phyloP scores from a whole-genome alignment of 495 filamentous ascomycete species.

The Thozetella sp. region DNA sequence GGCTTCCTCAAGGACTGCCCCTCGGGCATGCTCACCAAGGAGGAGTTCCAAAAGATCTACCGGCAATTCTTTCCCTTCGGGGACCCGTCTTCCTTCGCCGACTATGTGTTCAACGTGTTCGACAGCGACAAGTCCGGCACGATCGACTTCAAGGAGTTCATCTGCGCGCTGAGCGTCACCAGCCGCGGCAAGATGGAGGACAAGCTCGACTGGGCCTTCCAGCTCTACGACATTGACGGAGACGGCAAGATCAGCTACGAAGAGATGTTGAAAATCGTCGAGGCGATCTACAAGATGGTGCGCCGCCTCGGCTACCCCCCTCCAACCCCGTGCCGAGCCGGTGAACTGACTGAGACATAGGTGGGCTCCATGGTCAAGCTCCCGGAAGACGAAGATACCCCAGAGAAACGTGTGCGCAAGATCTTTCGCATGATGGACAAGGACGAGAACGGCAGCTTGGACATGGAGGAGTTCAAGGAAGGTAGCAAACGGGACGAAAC shows the following conservation, averaged over 20 bases:
- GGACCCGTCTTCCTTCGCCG: constrained; percentile 93
- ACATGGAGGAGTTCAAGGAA: constrained; percentile 98
- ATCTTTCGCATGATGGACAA: constrained; percentile 99
- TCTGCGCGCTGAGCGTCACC: constrained; percentile 96
- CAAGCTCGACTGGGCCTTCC: constrained; percentile 99
- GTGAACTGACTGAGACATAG: constrained; percentile 42
- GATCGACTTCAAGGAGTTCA: constrained; percentile 99
- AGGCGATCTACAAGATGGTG: constrained; percentile 99
- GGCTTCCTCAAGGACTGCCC: constrained; percentile 99
- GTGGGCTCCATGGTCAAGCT: constrained; percentile 99
- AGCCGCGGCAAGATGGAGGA: constrained; percentile 98
- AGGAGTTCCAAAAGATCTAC: constrained; percentile 99
- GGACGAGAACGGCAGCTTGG: constrained; percentile 92
- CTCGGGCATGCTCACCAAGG: constrained; percentile 91
- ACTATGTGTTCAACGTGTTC: constrained; percentile 99
- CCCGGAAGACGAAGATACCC: constrained; percentile 97
- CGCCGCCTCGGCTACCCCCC: constrained; percentile 7
- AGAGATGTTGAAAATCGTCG: constrained; percentile 97
- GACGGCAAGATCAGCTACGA: constrained; percentile 99
- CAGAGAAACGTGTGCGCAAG: constrained; percentile 96
- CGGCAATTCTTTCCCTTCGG: constrained; percentile 99
- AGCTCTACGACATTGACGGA: constrained; percentile 98
- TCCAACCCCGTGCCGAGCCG: constrained; percentile 9
- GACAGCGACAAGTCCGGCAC: constrained; percentile 95
- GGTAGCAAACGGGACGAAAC: constrained; percentile 98